These are phyloP conservation scores for Bonia amplexicaulis DNA, from an alignment of 176 grass and related monocot genomes.

Conservation along the genomic window DNA sequence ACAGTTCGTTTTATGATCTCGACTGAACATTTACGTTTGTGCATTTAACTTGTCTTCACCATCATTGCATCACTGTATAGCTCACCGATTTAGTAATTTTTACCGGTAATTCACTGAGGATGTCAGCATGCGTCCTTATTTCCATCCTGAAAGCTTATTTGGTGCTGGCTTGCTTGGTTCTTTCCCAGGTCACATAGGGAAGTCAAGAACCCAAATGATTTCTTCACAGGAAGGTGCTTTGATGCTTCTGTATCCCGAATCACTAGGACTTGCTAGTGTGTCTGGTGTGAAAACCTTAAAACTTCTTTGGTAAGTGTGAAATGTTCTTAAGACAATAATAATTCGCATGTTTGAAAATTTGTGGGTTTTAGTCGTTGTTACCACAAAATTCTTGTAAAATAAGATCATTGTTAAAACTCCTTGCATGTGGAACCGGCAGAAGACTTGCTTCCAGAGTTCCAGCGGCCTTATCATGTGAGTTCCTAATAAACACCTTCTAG, in stretches of 20 bases:
- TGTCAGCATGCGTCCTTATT: background rate
- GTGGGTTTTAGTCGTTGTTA: background rate
- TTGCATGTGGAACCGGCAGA: slow-evolving; percentile 78
- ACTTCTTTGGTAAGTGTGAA: background rate
- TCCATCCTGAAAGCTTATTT: background rate
- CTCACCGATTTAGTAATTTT: background rate
- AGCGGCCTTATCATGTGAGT: slow-evolving; percentile 93
- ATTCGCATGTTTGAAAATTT: background rate
- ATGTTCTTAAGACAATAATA: background rate
- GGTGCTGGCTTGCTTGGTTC: background rate
- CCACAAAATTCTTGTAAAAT: background rate
- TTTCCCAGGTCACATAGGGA: slow-evolving; percentile 68
- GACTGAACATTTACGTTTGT: background rate
- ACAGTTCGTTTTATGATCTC: no score
- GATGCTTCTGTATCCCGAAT: background rate
- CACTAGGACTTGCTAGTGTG: background rate
- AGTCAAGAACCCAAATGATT: slow-evolving; percentile 67
- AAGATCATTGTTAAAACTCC: slow-evolving; percentile 38
- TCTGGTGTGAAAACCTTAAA: background rate
- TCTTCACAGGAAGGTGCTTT: no score
- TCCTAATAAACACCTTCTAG: slow-evolving; percentile 18
- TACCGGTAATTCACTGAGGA: background rate
- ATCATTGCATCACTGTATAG: background rate
- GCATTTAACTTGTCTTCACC: background rate
- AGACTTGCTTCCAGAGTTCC: slow-evolving; percentile 92